These are phyloP conservation scores for Cytospora piceae DNA, from an alignment of 2,329 filamentous ascomycete species.

Conservation along the genomic window DNA sequence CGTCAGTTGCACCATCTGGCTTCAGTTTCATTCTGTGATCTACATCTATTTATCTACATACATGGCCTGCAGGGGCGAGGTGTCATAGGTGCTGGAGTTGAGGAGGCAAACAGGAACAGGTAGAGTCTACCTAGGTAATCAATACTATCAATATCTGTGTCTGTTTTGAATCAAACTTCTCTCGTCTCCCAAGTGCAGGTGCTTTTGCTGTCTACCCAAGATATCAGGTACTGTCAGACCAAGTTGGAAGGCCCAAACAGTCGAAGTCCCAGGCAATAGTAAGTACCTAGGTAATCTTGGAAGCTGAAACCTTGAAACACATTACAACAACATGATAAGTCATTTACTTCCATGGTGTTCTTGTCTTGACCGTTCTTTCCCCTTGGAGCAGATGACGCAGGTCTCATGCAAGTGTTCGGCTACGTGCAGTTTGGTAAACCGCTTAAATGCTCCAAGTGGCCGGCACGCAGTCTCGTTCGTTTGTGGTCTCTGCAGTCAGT, in stretches of 20 bases:
- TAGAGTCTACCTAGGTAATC: background rate
- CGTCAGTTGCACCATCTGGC: constrained; percentile 52
- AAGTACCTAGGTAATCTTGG: no score
- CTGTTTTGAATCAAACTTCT: background rate
- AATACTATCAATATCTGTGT: background rate
- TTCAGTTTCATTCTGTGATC: constrained; percentile 64
- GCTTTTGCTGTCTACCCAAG: background rate
- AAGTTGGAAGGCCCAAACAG: no score
- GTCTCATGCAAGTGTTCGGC: constrained; percentile 10
- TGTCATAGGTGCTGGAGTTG: background rate
- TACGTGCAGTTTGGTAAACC: background rate
- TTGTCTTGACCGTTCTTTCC: background rate
- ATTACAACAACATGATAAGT: background rate
- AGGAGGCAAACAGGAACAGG: background rate
- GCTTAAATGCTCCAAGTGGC: background rate
- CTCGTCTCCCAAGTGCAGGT: background rate
- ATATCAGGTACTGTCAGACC: no score
- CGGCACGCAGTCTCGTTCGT: background rate
- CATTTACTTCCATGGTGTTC: background rate
- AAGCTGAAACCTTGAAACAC: no score
- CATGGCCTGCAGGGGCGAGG: background rate
- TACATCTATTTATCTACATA: constrained; percentile 44
- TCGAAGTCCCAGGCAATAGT: no score
- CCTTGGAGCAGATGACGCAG: constrained; percentile 3
- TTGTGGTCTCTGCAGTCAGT: background rate